Evolutionary conservation across 257 asterid species (phyloP).

Genomic region (Capsicum pubescens): DNA sequence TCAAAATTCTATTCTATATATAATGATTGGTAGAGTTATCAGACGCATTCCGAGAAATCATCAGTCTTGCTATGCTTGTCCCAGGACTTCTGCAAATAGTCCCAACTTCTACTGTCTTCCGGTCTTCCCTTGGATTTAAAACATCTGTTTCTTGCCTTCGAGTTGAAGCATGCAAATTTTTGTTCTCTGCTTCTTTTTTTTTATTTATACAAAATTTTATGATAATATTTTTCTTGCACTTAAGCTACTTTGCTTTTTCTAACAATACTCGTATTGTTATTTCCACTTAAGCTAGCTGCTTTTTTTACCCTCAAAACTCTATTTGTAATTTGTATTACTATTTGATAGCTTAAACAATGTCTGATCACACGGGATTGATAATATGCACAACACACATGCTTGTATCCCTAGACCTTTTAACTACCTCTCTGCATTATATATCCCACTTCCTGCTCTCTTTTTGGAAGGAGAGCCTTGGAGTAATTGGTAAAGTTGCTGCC

Average conservation of each 20-base stretch:
- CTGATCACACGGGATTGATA: not conserved
- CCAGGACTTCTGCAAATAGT: not conserved
- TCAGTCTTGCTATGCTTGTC: too few species aligned
- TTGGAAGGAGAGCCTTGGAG: too few species aligned
- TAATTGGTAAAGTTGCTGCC: too few species aligned
- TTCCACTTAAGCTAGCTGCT: not conserved
- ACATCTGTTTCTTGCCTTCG: not conserved
- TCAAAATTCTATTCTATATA: not conserved
- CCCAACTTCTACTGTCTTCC: not conserved
- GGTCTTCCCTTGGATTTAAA: not conserved
- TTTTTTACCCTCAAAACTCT: not conserved
- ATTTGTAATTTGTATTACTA: constrained; percentile 3
- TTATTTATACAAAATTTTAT: too few species aligned
- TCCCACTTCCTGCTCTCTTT: not conserved
- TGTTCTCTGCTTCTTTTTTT: not conserved
- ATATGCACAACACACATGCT: constrained; percentile 9
- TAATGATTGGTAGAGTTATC: not conserved
- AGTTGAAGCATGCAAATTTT: not conserved
- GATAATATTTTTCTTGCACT: not conserved
- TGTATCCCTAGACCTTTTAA: too few species aligned
- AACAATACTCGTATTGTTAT: not conserved
- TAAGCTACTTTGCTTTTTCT: not conserved
- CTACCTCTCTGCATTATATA: not conserved
- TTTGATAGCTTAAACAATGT: not conserved
- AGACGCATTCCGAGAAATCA: too few species aligned